These are phyloP conservation scores for Jaapia argillacea DNA, from an alignment of 768 basidiomycete species.

Conservation along the genomic window DNA sequence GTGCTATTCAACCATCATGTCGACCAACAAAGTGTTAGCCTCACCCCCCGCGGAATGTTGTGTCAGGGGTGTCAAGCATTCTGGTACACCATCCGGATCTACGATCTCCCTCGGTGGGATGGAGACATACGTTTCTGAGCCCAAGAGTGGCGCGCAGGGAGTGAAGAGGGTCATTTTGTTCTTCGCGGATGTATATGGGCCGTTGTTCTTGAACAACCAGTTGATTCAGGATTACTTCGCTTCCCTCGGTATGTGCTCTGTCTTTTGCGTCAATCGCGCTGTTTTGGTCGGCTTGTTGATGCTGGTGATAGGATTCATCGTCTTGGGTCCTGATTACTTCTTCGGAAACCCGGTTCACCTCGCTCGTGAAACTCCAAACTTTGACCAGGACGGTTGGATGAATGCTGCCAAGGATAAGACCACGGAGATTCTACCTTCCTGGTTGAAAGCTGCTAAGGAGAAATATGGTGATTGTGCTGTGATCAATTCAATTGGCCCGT, in stretches of 20 bases:
- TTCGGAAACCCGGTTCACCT: conserved; percentile 42
- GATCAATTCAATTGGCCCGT: conserved; percentile 3
- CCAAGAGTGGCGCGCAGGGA: conserved; percentile 14
- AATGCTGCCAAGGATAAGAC: conserved; percentile 25
- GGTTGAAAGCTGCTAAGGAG: conserved; percentile 41
- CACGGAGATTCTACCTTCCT: conserved; percentile 30
- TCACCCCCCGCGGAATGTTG: no score
- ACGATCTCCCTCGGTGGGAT: conserved; percentile 30
- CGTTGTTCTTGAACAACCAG: conserved; percentile 47
- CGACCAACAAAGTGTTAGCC: no score
- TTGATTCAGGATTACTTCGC: conserved; percentile 59
- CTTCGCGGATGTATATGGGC: conserved; percentile 50
- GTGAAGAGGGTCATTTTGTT: conserved; percentile 42
- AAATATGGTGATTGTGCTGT: conserved; percentile 31
- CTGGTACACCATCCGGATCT: conserved; percentile 36
- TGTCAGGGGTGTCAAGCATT: conserved; percentile 39
- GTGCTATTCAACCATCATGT: no score
- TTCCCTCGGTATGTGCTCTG: conserved; percentile 33
- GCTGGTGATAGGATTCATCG: conserved; percentile 35
- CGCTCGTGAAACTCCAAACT: conserved; percentile 26
- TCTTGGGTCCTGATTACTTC: conserved; percentile 56
- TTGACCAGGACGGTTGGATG: conserved; percentile 34
- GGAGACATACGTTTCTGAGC: conserved; percentile 45
- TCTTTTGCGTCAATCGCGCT: no score
- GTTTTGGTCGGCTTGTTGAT: no score